Evolutionary conservation across 371 early-diverging fungal species (phyloP).

Genomic region (Capillidium heterosporum): DNA sequence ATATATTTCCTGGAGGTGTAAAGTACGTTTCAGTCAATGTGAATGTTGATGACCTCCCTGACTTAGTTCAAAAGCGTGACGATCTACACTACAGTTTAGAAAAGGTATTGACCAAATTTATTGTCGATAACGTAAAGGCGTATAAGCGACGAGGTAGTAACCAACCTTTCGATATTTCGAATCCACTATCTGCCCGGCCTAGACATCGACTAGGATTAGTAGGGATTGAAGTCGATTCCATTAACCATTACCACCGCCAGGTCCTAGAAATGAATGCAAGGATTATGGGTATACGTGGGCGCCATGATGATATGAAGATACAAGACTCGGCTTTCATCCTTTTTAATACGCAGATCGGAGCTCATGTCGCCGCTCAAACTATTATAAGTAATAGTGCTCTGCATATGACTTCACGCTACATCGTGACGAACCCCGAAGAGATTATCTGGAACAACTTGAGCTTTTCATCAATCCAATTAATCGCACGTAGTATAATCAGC

Average conservation of each 20-base stretch:
- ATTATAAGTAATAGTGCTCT: slow-evolving; percentile 43
- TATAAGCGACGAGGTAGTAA: too few species aligned
- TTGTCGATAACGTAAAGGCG: too few species aligned
- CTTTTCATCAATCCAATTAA: slow-evolving; percentile 32
- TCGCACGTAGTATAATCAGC: slow-evolving; percentile 30
- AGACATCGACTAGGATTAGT: slow-evolving; percentile 15
- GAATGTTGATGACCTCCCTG: slow-evolving; percentile 20
- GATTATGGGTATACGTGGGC: slow-evolving; percentile 5
- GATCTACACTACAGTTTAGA: slow-evolving; percentile 18
- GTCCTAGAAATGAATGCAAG: slow-evolving; percentile 10
- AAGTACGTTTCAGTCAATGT: neutral
- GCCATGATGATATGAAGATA: neutral
- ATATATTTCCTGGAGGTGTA: too few species aligned
- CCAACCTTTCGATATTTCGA: too few species aligned
- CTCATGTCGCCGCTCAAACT: slow-evolving; percentile 64
- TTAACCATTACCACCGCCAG: slow-evolving; percentile 12
- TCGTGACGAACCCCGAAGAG: slow-evolving; percentile 51
- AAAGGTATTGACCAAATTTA: too few species aligned
- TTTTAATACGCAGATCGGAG: slow-evolving; percentile 59
- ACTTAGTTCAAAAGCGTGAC: slow-evolving; percentile 33
- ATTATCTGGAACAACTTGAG: slow-evolving; percentile 66
- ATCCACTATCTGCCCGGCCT: slow-evolving; percentile 7
- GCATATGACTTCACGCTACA: slow-evolving; percentile 40
- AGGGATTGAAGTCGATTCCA: slow-evolving; percentile 20
- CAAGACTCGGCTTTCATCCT: slow-evolving; percentile 50